Evolutionary conservation across 2,329 filamentous ascomycete species (phyloP).

Genomic region (Neonectria punicea): DNA sequence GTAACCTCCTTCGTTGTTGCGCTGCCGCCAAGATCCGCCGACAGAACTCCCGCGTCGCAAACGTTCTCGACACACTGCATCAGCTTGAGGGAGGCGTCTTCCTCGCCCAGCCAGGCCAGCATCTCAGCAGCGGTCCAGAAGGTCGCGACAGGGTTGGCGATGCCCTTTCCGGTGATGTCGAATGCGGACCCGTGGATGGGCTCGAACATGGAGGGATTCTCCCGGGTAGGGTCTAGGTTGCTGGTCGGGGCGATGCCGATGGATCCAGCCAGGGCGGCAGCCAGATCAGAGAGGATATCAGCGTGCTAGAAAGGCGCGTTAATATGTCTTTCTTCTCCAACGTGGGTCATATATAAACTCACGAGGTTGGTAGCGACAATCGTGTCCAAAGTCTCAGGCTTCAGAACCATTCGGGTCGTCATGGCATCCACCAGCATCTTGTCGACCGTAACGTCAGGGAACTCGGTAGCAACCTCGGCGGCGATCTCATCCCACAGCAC

Average conservation of each 20-base stretch:
- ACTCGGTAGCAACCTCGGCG: conserved; percentile 63
- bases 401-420: conserved; percentile 71
- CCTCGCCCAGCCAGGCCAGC: conserved; percentile 66
- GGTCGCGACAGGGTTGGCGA: conserved; percentile 67
- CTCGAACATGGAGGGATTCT: conserved; percentile 69
- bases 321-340: background rate
- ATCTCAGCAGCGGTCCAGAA: conserved; percentile 70
- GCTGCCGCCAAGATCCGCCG: conserved; percentile 64
- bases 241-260: conserved; percentile 79
- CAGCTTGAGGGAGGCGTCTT: conserved; percentile 59
- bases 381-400: conserved; percentile 69
- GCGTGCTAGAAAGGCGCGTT: conserved; percentile 51
- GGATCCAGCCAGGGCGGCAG: conserved; percentile 74
- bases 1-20: conserved; percentile 51
- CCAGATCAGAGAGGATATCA: conserved; percentile 77
- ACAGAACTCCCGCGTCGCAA: conserved; percentile 61
- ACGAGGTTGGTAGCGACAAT: conserved; percentile 71
- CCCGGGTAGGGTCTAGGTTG: conserved; percentile 70
- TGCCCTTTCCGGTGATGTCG: conserved; percentile 66
- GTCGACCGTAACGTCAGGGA: conserved; percentile 68
- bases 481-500: conserved; percentile 75
- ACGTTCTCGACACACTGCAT: conserved; percentile 65
- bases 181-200: conserved; percentile 69
- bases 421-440: conserved; percentile 76
- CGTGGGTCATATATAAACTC: conserved; percentile 7